A percentile compares a stretch with the other conserved stretches of the same genome.
Conservation (phyloP, 371 early-diverging fungal genomes). For the Mortierella sp. region DNA sequence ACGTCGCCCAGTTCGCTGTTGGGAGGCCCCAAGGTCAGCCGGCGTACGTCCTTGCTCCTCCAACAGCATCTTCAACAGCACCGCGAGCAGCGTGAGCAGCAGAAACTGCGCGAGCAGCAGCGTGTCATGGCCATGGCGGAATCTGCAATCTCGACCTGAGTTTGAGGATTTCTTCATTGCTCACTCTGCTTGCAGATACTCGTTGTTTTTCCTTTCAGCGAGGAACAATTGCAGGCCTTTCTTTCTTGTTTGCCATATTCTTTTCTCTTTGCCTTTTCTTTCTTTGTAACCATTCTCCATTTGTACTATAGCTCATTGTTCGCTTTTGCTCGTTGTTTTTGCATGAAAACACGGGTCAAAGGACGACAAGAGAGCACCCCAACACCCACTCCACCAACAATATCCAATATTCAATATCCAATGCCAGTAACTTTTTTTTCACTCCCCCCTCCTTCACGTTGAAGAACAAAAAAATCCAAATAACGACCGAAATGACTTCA, state of each 20-base stretch:
- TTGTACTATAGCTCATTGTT: constrained; percentile 6
- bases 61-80: constrained; percentile 51
- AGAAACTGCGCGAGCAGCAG: constrained; percentile 29
- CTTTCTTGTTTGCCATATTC: constrained; percentile 2
- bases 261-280: constrained; percentile 8
- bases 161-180: background rate
- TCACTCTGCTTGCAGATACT: background rate
- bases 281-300: constrained; percentile 6
- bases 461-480: constrained; percentile 4
- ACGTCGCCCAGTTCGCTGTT: constrained; percentile 13
- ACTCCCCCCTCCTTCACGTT: background rate
- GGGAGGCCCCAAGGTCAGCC: constrained; percentile 29
- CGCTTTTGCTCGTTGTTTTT: background rate
- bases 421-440: background rate
- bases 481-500: constrained; percentile 5
- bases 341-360: background rate
- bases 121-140: constrained; percentile 19
- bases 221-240: constrained; percentile 3
- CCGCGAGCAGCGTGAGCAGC: constrained; percentile 38
- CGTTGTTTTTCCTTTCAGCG: constrained; percentile 14
- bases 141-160: constrained; percentile 4
- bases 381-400: background rate
- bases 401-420: background rate
- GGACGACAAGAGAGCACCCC: background rate
- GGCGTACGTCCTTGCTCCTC: constrained; percentile 38